Percentiles rank a stretch among this genome's conserved stretches.
phyloP scores from a whole-genome alignment of 805 yeast species.

The Wickerhamiella dianesei region DNA sequence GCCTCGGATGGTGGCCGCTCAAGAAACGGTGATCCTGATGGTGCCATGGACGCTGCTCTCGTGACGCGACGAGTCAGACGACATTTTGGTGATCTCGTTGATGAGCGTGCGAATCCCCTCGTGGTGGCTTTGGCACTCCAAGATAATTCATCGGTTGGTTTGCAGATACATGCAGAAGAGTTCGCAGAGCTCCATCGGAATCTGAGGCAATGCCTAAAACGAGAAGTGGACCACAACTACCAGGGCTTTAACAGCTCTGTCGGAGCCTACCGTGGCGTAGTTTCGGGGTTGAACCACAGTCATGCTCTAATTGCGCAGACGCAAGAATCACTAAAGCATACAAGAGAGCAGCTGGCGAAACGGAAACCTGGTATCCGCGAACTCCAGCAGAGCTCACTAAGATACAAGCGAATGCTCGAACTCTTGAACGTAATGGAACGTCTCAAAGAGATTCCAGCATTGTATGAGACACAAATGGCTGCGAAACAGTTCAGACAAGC shows the following conservation, averaged over 20 bases:
- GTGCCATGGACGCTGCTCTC: slow-evolving; percentile 13
- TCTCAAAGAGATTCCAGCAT: slow-evolving; percentile 43
- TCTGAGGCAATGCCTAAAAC: slow-evolving; percentile 44
- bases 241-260: slow-evolving; percentile 76
- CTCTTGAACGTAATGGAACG: slow-evolving; percentile 54
- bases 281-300: slow-evolving; percentile 48
- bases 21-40: background rate
- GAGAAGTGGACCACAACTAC: slow-evolving; percentile 47
- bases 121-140: slow-evolving; percentile 71
- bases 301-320: slow-evolving; percentile 42
- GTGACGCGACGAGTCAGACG: slow-evolving; percentile 13
- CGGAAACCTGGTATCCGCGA: slow-evolving; percentile 48
- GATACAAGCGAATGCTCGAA: slow-evolving; percentile 56
- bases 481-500: slow-evolving; percentile 58
- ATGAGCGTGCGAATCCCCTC: slow-evolving; percentile 58
- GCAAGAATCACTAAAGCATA: slow-evolving; percentile 34
- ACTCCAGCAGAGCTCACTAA: slow-evolving; percentile 46
- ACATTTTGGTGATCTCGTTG: slow-evolving; percentile 29
- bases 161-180: slow-evolving; percentile 58
- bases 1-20: background rate
- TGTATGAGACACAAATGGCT: slow-evolving; percentile 53
- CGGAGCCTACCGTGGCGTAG: slow-evolving; percentile 67
- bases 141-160: slow-evolving; percentile 83
- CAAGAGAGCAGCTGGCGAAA: slow-evolving; percentile 38
- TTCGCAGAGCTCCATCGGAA: slow-evolving; percentile 47